phyloP scores from a whole-genome alignment of 257 asterid genomes.

The Sherardia arvensis region DNA sequence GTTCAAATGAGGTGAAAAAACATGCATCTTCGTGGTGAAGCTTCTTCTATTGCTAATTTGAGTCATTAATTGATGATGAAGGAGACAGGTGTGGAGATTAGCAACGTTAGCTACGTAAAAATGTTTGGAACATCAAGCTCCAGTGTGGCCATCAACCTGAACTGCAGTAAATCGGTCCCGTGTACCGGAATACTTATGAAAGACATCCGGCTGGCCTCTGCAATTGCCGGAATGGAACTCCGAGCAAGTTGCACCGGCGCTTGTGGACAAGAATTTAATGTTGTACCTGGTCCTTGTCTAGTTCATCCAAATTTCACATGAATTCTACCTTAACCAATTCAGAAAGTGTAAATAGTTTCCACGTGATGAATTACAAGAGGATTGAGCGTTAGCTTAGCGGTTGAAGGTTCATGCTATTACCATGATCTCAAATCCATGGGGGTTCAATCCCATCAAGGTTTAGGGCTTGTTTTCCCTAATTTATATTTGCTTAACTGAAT shows the following conservation, averaged over 20 bases:
- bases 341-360: no score
- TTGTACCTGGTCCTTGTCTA: conserved; percentile 45
- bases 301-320: neutral
- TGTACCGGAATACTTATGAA: conserved; percentile 38
- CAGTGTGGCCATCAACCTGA: conserved; percentile 38
- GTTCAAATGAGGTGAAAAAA: neutral
- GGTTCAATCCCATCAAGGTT: no score
- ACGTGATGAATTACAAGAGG: no score
- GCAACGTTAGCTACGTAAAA: conserved; percentile 29
- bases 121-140: conserved; percentile 44
- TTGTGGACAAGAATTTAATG: conserved; percentile 32
- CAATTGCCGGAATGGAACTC: conserved; percentile 17
- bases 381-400: no score
- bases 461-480: no score
- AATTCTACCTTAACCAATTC: neutral
- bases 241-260: conserved; percentile 42
- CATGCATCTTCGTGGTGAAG: neutral
- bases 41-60: neutral
- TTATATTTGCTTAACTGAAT: no score
- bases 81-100: conserved; percentile 54
- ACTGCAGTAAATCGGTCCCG: conserved; percentile 46
- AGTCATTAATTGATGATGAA: neutral
- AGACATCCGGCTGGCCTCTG: conserved; percentile 22
- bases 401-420: no score
- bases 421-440: no score